Conservation (phyloP, 2,329 filamentous ascomycete species). For the Neofusicoccum sp. region DNA sequence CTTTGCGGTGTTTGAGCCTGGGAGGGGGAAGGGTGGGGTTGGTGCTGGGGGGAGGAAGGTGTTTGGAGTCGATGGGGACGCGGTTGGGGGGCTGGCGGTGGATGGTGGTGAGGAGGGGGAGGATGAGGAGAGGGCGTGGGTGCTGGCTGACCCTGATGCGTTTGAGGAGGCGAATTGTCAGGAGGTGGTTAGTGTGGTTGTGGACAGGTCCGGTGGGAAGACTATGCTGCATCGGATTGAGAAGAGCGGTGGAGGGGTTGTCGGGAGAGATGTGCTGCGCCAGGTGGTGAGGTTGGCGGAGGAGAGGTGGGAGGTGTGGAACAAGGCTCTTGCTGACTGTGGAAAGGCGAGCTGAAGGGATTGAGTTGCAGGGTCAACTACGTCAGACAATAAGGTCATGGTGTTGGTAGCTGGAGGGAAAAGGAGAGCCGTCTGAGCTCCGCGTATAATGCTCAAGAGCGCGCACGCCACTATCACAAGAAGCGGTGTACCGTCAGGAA, state of each 20-base stretch:
- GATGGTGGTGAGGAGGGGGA: slow-evolving; percentile 23
- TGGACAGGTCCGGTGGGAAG: slow-evolving; percentile 59
- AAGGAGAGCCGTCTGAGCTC: too few species aligned
- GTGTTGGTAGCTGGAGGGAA: too few species aligned
- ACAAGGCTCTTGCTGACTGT: slow-evolving; percentile 29
- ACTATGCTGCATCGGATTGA: slow-evolving; percentile 76
- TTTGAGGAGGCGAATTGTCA: slow-evolving; percentile 84
- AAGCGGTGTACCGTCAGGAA: too few species aligned
- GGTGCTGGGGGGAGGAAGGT: slow-evolving; percentile 1
- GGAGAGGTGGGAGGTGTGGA: slow-evolving; percentile 63
- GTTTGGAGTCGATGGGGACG: slow-evolving; percentile 28
- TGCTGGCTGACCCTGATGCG: slow-evolving; percentile 83
- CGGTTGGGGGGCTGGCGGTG: slow-evolving; percentile 46
- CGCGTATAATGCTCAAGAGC: too few species aligned
- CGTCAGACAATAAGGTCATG: background rate
- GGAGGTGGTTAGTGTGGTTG: slow-evolving; percentile 78
- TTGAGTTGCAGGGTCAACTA: background rate
- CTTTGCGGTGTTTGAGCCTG: slow-evolving; percentile 66
- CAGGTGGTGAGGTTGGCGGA: slow-evolving; percentile 60
- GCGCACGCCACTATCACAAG: too few species aligned
- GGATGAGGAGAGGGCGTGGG: slow-evolving; percentile 52
- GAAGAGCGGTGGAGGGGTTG: slow-evolving; percentile 74
- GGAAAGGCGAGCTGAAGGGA: background rate
- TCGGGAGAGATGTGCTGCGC: slow-evolving; percentile 63
- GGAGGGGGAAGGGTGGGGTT: slow-evolving; percentile 19